Evolutionary conservation across 2,329 filamentous ascomycete species (phyloP), one percentile per base, ranked within the genome.

Genomic region (Graphium sp.): DNA sequence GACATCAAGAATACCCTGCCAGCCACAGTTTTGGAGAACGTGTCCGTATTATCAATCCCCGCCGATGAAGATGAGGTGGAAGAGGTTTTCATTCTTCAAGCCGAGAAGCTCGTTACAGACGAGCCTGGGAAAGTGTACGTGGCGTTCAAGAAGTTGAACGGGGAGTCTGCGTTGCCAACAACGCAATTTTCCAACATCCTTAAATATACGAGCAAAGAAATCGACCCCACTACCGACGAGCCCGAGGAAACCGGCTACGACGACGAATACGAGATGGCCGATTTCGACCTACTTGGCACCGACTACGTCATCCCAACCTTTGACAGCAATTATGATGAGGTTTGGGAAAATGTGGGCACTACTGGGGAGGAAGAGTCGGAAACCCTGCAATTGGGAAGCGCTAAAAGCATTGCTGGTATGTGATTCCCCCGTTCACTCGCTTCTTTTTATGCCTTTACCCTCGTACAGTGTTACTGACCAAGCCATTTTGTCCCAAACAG

Each of bases 171-270:
- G n/a, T 76, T 91, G 50, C 74, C 84, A 5, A 63, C 79, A 14
- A 74, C 77, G 29, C 79, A 72, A 23, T 92, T 98, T 53, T 83
- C 81, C 39, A 98, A 95, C 53, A 61, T 82, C 22, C 76, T 98
- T 47, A 94, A 89, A 55, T 98, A 98, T 51, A 94, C 84, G 12
- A 89, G 78, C 61, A 95, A 94, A 58, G 89, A 98, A 55, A 89
- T 98, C 39, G 89, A 98, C 44, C 89, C 89, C 5, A 79, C 79
- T 16, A 93, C 82, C n/a, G 72, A 74, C 39, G 84, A 94, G 54
- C 81, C 87, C 1, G 89, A 98, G 51, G 84, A 92, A 11, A 66
- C 59, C 26, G 89, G 89, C 25, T 95, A 95, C 50, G 87, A 95
- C 30, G 89, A 98, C 45, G 89, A 98, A 56, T 98, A 98, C 48